These are phyloP conservation scores for Podospora pseudocomata DNA, from an alignment of 495 filamentous ascomycete genomes.

Conservation along the genomic window DNA sequence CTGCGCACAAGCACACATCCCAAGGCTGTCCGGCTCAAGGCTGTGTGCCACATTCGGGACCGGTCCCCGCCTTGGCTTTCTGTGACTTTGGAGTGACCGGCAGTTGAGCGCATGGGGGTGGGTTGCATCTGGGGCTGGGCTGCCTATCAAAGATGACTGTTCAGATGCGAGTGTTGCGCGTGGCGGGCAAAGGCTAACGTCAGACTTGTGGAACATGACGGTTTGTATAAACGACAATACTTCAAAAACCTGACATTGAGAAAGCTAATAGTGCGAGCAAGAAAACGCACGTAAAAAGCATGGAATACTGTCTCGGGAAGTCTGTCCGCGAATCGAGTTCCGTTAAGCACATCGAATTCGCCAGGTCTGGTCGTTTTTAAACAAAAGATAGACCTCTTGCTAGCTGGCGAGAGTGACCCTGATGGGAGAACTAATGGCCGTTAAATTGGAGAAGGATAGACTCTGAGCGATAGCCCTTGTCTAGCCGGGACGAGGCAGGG, in stretches of 20 bases:
- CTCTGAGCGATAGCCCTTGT: not conserved
- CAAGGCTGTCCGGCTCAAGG: not conserved
- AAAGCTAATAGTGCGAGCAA: not conserved
- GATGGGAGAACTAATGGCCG: not conserved
- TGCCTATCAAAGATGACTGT: conserved; percentile 3
- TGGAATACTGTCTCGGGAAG: not conserved
- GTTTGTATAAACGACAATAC: not conserved
- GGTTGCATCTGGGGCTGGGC: conserved; percentile 3
- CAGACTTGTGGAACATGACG: not conserved
- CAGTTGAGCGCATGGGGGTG: conserved; percentile 2
- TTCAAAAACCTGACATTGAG: not conserved
- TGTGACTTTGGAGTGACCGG: conserved; percentile 8
- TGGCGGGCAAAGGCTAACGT: conserved; percentile 5
- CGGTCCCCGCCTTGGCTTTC: not conserved
- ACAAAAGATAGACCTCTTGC: not conserved
- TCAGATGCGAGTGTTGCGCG: not conserved
- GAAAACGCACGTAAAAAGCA: not conserved
- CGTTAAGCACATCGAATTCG: not conserved
- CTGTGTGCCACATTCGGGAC: conserved; percentile 7
- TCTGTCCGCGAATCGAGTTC: not conserved
- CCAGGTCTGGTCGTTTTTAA: not conserved
- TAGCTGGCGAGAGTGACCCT: not conserved
- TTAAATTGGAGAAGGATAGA: not conserved
- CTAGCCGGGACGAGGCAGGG: not conserved
- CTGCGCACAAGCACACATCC: not conserved